Percentiles rank a stretch among this genome's conserved stretches.
These are phyloP conservation scores for Brettanomyces custersianus DNA, from an alignment of 805 yeast genomes.

Conservation along the genomic window DNA sequence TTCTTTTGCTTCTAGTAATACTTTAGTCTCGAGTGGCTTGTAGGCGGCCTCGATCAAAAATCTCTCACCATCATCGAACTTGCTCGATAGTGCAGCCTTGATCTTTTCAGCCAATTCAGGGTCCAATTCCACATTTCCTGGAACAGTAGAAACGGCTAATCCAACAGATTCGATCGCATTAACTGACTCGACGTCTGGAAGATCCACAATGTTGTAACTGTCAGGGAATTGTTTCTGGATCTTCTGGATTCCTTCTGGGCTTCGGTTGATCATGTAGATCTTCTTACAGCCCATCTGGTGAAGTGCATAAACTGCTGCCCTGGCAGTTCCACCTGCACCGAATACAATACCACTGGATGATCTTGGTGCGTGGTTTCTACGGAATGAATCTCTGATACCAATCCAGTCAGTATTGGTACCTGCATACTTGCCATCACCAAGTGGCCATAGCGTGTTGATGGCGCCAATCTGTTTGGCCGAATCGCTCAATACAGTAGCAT, in stretches of 20 bases:
- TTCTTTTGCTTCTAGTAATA: slow-evolving; percentile 70
- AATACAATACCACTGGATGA: slow-evolving; percentile 61
- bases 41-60: slow-evolving; percentile 87
- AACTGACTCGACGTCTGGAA: slow-evolving; percentile 42
- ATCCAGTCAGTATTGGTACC: slow-evolving; percentile 97
- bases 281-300: slow-evolving; percentile 65
- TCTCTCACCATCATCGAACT: slow-evolving; percentile 34
- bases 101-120: slow-evolving; percentile 36
- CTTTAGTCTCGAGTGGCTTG: slow-evolving; percentile 79
- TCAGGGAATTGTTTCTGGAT: slow-evolving; percentile 54
- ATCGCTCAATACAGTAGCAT: slow-evolving; percentile 56
- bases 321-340: slow-evolving; percentile 97
- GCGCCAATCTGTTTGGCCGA: slow-evolving; percentile 86
- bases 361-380: slow-evolving; percentile 50
- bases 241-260: slow-evolving; percentile 51
- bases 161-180: slow-evolving; percentile 37
- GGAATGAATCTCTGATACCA: slow-evolving; percentile 70
- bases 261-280: slow-evolving; percentile 78
- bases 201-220: slow-evolving; percentile 44
- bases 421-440: slow-evolving; percentile 36
- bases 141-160: slow-evolving; percentile 71
- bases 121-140: slow-evolving; percentile 71
- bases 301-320: slow-evolving; percentile 89
- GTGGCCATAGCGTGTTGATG: slow-evolving; percentile 74
- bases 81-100: slow-evolving; percentile 36